Percentiles rank a stretch among this genome's conserved stretches.
phyloP scores from a whole-genome alignment of 2,329 filamentous ascomycete species.

The Monilinia vaccinii-corymbosi region DNA sequence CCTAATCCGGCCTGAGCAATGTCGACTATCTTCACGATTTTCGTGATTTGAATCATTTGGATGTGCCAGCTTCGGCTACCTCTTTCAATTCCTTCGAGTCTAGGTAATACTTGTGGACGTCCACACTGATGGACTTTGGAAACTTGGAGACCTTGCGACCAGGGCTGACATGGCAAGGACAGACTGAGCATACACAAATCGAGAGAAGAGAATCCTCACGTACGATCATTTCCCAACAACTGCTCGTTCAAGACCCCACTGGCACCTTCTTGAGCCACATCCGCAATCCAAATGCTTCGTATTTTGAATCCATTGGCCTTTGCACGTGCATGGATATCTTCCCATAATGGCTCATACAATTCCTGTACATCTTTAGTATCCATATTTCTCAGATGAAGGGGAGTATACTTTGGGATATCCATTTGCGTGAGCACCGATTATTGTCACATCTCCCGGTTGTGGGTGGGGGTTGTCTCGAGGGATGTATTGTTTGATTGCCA shows the following conservation, averaged over 20 bases:
- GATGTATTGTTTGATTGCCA: conserved; percentile 83
- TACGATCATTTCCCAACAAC: conserved; percentile 73
- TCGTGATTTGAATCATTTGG: too few species aligned
- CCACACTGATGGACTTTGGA: neutral
- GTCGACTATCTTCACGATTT: too few species aligned
- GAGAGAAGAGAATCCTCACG: conserved; percentile 23
- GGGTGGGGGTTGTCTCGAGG: conserved; percentile 62
- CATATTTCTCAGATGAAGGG: neutral
- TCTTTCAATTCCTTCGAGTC: too few species aligned
- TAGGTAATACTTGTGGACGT: neutral
- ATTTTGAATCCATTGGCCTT: conserved; percentile 55
- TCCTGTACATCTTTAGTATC: conserved; percentile 46
- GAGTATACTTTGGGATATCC: conserved; percentile 72
- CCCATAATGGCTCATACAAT: conserved; percentile 84
- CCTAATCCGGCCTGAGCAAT: too few species aligned
- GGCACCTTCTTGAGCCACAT: conserved; percentile 67
- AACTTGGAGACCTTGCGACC: neutral
- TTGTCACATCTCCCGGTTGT: conserved; percentile 67
- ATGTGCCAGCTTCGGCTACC: too few species aligned
- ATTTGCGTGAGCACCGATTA: conserved; percentile 83
- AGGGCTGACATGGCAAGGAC: neutral
- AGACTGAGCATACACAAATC: neutral
- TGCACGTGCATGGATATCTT: conserved; percentile 57
- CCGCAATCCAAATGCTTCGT: conserved; percentile 77
- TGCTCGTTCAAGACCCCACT: conserved; percentile 69